Evolutionary conservation across 2,329 filamentous ascomycete genomes (phyloP), one percentile per base, ranked within the genome.

Genomic region (Nakataea oryzae): DNA sequence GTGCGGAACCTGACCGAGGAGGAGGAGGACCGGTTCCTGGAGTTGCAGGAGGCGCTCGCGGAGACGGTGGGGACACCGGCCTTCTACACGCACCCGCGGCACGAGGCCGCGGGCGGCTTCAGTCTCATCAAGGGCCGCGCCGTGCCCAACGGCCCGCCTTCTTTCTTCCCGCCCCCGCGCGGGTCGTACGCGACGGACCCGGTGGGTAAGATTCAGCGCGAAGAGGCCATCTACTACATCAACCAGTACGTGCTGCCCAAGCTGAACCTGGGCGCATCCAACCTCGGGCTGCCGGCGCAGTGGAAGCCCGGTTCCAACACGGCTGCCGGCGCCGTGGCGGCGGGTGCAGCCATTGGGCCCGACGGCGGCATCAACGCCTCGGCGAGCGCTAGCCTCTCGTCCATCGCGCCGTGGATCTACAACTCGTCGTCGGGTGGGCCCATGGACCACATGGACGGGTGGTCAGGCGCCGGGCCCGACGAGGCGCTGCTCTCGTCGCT

Each of bases 11-110:
- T 95, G 61, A 86, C 81, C 1, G 75, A 81, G 4, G 84, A 87
- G 55, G 86, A 93, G 65, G 89, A 93, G 69, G 79, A 86, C 41
- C 81, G 82, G 5, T 93, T 89, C 66, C 76, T 93, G 13, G 79
- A 84, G 60, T 79, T 93, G 6, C 90, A 93, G 72, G 76, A 79
- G 58, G 75, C 75, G 8, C 75, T 90, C 57, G 79, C 81, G 2
- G 70, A 72, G 11, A 75, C 76, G 50, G 78, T 80, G 17, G 74
- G 78, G 58, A 79, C 78, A 60, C 83, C 85, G 0, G 80, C 82
- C 3, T 77, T 81, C 0, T 88, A 86, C 66, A 72, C 81, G 7
- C 81, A 82, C 9, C 75, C 79, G 11, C 80, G 83, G 27, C 81
- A 87, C 65, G 78, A 83, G 64, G 76, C 79, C 5, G 76, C 75